These are phyloP conservation scores for Spatholobus suberectus DNA, from an alignment of 306 rosid genomes.

Conservation along the genomic window DNA sequence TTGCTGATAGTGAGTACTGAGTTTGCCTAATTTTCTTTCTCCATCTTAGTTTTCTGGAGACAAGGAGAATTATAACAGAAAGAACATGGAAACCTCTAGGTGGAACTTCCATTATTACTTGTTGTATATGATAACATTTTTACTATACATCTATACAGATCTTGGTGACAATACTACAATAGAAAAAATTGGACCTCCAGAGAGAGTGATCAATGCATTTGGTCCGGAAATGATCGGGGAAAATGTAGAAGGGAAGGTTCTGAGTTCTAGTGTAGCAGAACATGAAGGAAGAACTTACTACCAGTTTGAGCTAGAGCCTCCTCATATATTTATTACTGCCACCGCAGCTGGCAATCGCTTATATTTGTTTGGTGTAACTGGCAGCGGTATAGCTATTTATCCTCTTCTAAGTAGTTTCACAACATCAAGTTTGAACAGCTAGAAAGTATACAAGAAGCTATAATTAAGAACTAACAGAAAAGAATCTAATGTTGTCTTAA, in stretches of 20 bases:
- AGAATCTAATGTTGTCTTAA: neutral
- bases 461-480: neutral
- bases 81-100: neutral
- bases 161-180: slow-evolving; percentile 86
- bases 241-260: slow-evolving; percentile 93
- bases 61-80: slow-evolving; percentile 13
- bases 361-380: slow-evolving; percentile 83
- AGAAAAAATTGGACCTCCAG: slow-evolving; percentile 88
- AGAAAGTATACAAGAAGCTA: neutral
- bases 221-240: slow-evolving; percentile 98
- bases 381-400: slow-evolving; percentile 64
- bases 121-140: slow-evolving; percentile 29
- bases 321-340: slow-evolving; percentile 88
- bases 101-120: neutral
- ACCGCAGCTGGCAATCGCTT: slow-evolving; percentile 98
- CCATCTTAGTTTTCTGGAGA: slow-evolving; percentile 9
- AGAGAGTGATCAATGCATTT: slow-evolving; percentile 84
- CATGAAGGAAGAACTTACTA: slow-evolving; percentile 87
- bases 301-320: slow-evolving; percentile 96
- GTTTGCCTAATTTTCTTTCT: slow-evolving; percentile 32
- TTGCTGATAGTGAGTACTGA: slow-evolving; percentile 75
- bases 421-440: slow-evolving; percentile 28
- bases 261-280: slow-evolving; percentile 63
- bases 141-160: slow-evolving; percentile 53
- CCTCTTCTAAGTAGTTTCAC: slow-evolving; percentile 11